Conservation (phyloP, 1,284 basidiomycete genomes). For the Macrocystidia cucumis region DNA sequence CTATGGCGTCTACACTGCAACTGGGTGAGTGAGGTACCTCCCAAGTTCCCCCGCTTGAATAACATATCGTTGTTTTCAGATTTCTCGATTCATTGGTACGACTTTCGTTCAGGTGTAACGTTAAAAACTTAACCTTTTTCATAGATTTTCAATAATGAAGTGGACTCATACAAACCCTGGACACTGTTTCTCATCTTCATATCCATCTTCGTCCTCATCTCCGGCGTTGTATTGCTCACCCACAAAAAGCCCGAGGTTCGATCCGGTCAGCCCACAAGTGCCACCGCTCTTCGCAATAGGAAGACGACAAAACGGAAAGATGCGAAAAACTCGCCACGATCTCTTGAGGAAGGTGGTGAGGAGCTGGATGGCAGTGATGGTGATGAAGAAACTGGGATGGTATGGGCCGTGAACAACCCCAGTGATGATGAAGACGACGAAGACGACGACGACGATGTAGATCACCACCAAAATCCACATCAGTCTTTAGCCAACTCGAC, state of each 20-base stretch:
- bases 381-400: slow-evolving; percentile 13
- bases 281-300: slow-evolving; percentile 6
- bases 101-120: slow-evolving; percentile 3
- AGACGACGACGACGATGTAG: slow-evolving; percentile 23
- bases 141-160: slow-evolving; percentile 77
- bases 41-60: not conserved
- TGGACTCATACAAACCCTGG: slow-evolving; percentile 79
- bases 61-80: slow-evolving; percentile 11
- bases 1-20: slow-evolving; percentile 64
- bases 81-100: slow-evolving; percentile 25
- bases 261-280: slow-evolving; percentile 8
- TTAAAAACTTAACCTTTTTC: not conserved
- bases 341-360: slow-evolving; percentile 20
- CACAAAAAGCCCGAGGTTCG: slow-evolving; percentile 69
- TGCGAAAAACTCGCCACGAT: too few relatives aligned
- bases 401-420: slow-evolving; percentile 62
- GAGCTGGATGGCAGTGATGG: slow-evolving; percentile 9
- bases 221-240: slow-evolving; percentile 80
- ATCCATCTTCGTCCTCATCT: slow-evolving; percentile 79
- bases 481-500: too few relatives aligned
- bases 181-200: slow-evolving; percentile 80
- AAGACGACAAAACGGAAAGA: slow-evolving; percentile 7
- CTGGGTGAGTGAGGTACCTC: slow-evolving; percentile 35
- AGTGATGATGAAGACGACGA: slow-evolving; percentile 48
- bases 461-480: too few relatives aligned